A percentile compares a stretch with the other conserved stretches of the same genome.
phyloP scores from a whole-genome alignment of 768 basidiomycete species.

The Rhodotorula paludigena region DNA sequence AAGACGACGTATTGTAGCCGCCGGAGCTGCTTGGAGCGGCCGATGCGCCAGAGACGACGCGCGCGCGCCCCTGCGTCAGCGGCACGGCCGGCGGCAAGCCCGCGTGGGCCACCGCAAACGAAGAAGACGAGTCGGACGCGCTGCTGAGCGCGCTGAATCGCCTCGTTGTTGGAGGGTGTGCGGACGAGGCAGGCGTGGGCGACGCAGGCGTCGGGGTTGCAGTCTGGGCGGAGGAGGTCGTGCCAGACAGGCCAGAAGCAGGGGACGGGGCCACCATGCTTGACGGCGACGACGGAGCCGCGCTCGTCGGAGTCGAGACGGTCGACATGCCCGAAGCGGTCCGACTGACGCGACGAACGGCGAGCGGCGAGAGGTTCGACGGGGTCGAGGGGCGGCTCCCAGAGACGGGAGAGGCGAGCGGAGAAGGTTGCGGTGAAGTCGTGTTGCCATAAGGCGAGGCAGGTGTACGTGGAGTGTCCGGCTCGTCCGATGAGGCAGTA shows the following conservation, averaged over 20 bases:
- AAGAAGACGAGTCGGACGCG: no score
- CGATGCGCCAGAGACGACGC: neutral
- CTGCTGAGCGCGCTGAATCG: no score
- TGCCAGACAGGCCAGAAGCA: neutral
- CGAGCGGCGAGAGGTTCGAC: neutral
- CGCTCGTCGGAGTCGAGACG: neutral
- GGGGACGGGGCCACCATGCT: neutral
- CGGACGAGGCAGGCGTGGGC: neutral
- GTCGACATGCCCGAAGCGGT: neutral
- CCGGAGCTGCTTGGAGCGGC: no score
- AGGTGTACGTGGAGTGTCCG: neutral
- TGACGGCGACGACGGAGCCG: neutral
- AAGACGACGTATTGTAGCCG: no score
- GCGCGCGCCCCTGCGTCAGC: neutral
- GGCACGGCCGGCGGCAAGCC: no score
- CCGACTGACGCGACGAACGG: neutral
- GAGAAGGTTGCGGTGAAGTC: constrained; percentile 1
- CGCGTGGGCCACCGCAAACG: no score
- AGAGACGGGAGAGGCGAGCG: neutral
- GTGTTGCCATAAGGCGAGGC: neutral
- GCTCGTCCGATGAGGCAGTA: neutral
- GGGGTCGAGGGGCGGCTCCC: neutral
- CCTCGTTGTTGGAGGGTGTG: no score
- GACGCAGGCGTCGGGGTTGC: constrained; percentile 1
- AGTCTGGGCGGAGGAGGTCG: neutral